Conservation (phyloP, 106 monocot species). For the Acanthochlamys bracteata region DNA sequence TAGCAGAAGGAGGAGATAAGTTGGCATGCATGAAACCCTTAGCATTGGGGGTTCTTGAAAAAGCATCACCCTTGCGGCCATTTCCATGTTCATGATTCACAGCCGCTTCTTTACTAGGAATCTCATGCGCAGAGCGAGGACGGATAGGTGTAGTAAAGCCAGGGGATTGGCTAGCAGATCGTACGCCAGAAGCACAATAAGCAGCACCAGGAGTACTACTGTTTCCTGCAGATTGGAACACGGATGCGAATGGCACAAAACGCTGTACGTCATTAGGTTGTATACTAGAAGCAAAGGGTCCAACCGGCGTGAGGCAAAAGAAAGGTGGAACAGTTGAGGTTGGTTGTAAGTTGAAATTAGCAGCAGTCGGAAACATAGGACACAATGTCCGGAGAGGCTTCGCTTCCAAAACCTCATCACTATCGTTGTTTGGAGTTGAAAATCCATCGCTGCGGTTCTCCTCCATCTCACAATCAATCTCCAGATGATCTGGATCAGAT, state of each 20-base stretch:
- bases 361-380: constrained; percentile 58
- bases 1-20: neutral
- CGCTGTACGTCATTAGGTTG: constrained; percentile 2
- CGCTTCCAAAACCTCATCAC: constrained; percentile 31
- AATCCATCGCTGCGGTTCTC: neutral
- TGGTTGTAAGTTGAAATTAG: constrained; percentile 22
- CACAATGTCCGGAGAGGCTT: constrained; percentile 54
- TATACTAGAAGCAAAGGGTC: constrained; percentile 6
- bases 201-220: neutral
- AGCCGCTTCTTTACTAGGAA: no score
- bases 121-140: no score
- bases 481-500: no score
- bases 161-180: neutral
- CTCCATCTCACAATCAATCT: constrained; percentile 1
- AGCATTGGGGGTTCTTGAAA: neutral
- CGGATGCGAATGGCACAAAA: constrained; percentile 16
- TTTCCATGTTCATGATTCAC: no score
- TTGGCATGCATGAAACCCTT: constrained; percentile 1
- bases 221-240: constrained; percentile 1
- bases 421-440: neutral
- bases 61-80: no score
- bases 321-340: constrained; percentile 20
- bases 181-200: neutral
- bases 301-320: constrained; percentile 50
- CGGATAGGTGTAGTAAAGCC: neutral